Base-by-base conservation (phyloP, 371 early-diverging fungal species). In the Actinomortierella wolfii region DNA sequence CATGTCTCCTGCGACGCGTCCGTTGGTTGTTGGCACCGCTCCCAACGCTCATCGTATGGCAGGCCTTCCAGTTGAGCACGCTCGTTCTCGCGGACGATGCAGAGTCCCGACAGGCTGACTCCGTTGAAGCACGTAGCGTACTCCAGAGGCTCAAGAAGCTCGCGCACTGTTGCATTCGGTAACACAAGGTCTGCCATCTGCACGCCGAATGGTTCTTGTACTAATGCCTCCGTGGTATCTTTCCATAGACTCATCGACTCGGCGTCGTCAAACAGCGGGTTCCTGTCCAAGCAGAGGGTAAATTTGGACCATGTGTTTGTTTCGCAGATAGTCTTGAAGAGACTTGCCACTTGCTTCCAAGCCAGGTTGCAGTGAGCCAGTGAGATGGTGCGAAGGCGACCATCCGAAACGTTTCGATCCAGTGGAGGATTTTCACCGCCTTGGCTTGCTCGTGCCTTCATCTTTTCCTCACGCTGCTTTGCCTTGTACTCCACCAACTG, bases 1-100 rank as follows among this genome's bases (percentile, higher is more conserved):
- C 71, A 70, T 9, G 64, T 70, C 24, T 56, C 61, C 2, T 50
- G 49, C 1, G 71, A 70, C 1, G 71, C 71, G 46, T 61, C 61
- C 25, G 44, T 54, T 1, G 70, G 70, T 34, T 39, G 54, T 11
- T 6, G 7, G 24, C 64, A 53, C 43, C 26, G 49, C 39, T 28
- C 39, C 13, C 21, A 45, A 0, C 55, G 58, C 15, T 54, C 61
- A 7, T 57, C 51, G 20, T 70, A 70, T 0, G 43, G 6, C 39
- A 70, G 45, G 0, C 61, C 52, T 21, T 61, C 43, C 41, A 70
- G 47, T 40, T 61, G 61, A 8, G 28, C 50, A 1, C 54, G 50
- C 43, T 70, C 61, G 17, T n/a, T 57, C 47, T 70, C 61, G 18
- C 65, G 60, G 47, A 61, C 57, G 47, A 70, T 64, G 24, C 56